Conservation (phyloP, 2,329 filamentous ascomycete genomes). For the Penicillium paneum region DNA sequence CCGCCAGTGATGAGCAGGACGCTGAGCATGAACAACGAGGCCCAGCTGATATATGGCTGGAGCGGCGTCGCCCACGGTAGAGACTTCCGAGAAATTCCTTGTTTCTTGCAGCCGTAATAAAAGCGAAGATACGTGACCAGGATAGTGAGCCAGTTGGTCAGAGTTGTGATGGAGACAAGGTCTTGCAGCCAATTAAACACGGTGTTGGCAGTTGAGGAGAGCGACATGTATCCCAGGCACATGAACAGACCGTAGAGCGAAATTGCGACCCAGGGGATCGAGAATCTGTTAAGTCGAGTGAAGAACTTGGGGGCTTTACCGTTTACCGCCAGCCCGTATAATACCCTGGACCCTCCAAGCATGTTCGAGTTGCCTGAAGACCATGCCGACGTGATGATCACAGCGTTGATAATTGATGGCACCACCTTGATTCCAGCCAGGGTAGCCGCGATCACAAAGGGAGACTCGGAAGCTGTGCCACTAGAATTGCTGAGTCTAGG, state of each 20-base stretch:
- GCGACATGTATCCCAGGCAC: constrained; percentile 5
- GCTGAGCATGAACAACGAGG: background rate
- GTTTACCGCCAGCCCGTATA: constrained; percentile 5
- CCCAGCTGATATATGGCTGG: constrained; percentile 1
- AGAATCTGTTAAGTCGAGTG: constrained; percentile 7
- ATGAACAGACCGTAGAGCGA: constrained; percentile 1
- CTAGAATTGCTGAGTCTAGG: background rate
- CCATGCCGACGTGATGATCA: constrained; percentile 8
- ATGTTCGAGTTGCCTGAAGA: constrained; percentile 7
- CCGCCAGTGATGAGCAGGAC: background rate
- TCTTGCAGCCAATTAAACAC: constrained; percentile 8
- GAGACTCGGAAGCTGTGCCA: constrained; percentile 5
- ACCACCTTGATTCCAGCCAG: constrained; percentile 6
- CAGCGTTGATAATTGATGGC: constrained; percentile 13
- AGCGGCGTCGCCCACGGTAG: background rate
- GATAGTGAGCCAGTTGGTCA: constrained; percentile 1
- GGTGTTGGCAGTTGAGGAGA: background rate
- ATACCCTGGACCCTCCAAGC: constrained; percentile 5
- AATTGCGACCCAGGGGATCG: constrained; percentile 2
- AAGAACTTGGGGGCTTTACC: constrained; percentile 8
- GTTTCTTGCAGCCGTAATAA: background rate
- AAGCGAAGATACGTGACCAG: background rate
- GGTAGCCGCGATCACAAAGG: constrained; percentile 8
- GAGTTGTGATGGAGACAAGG: background rate
- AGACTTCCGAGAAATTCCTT: background rate